Conservation (phyloP, 2,329 filamentous ascomycete species). For the Cryphonectria carpinicola region DNA sequence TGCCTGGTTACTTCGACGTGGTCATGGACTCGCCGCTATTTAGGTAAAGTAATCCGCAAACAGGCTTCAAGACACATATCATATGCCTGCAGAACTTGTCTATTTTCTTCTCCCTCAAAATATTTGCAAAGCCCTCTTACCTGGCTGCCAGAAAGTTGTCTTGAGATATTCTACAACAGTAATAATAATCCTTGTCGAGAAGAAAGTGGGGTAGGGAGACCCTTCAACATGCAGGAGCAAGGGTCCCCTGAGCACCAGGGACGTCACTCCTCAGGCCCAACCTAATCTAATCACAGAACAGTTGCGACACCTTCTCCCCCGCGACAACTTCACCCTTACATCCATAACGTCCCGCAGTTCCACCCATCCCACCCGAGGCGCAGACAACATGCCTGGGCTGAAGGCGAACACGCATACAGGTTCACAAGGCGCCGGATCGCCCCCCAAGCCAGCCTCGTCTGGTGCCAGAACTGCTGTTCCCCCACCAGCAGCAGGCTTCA, state of each 20-base stretch:
- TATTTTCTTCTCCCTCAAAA: neutral
- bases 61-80: neutral
- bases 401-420: slow-evolving; percentile 35
- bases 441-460: slow-evolving; percentile 18
- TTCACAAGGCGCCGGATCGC: slow-evolving; percentile 32
- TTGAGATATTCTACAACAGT: neutral
- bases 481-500: slow-evolving; percentile 37
- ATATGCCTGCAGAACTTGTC: neutral
- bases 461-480: slow-evolving; percentile 15
- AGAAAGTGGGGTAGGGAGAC: neutral
- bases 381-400: slow-evolving; percentile 37
- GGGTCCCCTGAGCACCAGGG: neutral
- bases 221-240: slow-evolving; percentile 1
- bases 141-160: neutral
- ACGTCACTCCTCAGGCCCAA: neutral
- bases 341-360: slow-evolving; percentile 3
- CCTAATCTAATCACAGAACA: neutral
- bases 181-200: neutral
- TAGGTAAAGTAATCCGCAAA: neutral
- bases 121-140: neutral
- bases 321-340: slow-evolving; percentile 12
- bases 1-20: neutral
- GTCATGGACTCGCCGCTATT: neutral
- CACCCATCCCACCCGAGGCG: slow-evolving; percentile 2
- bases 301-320: neutral